Percentiles rank a stretch among this genome's conserved stretches.
phyloP scores from a whole-genome alignment of 1,139 yeast genomes.

The Yamadazyma oceani region DNA sequence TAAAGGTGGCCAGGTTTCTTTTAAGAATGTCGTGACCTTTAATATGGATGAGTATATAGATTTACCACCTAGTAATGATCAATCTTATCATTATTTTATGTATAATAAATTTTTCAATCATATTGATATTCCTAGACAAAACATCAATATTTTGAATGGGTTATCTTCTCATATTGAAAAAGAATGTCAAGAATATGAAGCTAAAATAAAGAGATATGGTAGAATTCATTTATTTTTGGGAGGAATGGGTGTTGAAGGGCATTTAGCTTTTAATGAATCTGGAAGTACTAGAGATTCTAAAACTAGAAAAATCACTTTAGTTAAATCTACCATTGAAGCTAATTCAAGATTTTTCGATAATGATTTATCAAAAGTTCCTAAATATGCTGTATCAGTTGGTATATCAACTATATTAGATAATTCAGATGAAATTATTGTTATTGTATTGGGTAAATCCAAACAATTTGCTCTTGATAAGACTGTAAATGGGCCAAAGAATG shows the following conservation, averaged over 20 bases:
- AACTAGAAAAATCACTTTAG: conserved; percentile 53
- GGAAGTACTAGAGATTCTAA: conserved; percentile 50
- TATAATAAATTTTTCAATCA: conserved; percentile 58
- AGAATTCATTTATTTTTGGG: conserved; percentile 59
- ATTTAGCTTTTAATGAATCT: conserved; percentile 62
- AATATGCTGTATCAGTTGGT: conserved; percentile 57
- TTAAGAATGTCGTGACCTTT: conserved; percentile 58
- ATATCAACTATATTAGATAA: conserved; percentile 61
- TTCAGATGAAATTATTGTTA: conserved; percentile 52
- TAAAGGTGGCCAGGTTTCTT: conserved; percentile 44
- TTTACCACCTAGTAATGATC: conserved; percentile 47
- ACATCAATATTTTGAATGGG: conserved; percentile 59
- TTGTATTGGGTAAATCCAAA: conserved; percentile 49
- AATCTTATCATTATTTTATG: conserved; percentile 65
- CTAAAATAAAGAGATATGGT: conserved; percentile 49
- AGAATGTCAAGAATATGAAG: conserved; percentile 55
- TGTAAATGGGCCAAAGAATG: conserved; percentile 35
- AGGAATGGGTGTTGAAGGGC: conserved; percentile 67
- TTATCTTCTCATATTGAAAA: conserved; percentile 43
- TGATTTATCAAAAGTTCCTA: conserved; percentile 51
- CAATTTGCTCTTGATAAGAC: conserved; percentile 46
- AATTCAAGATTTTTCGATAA: conserved; percentile 56
- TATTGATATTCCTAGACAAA: conserved; percentile 53
- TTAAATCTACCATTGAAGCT: conserved; percentile 54
- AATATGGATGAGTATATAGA: conserved; percentile 66